phyloP scores from a whole-genome alignment of 164 flowering plant species.

The grape (Vitis vinifera) region ASM3070453v1 NC_081817.1:8547501-8548000 shows the following conservation, averaged over 20 bases:
- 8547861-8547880: constrained; percentile 60
- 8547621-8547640: neutral
- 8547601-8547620: no score
- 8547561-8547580: neutral
- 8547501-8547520: neutral
- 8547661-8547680: constrained; percentile 96
- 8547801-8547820: neutral
- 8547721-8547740: constrained; percentile 47
- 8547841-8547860: constrained; percentile 51
- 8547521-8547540: neutral
- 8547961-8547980: constrained; percentile 71
- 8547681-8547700: constrained; percentile 92
- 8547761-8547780: neutral
- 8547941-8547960: constrained; percentile 65
- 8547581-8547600: no score
- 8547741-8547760: constrained; percentile 1
- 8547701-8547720: constrained; percentile 80
- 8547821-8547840: constrained; percentile 58
- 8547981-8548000: neutral
- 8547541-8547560: neutral
- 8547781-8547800: neutral
- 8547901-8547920: constrained; percentile 37
- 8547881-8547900: constrained; percentile 44
- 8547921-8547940: constrained; percentile 38
- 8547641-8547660: constrained; percentile 35